These are phyloP conservation scores for Coemansia sp. DNA, from an alignment of 192 early-diverging fungal genomes.

Conservation along the genomic window DNA sequence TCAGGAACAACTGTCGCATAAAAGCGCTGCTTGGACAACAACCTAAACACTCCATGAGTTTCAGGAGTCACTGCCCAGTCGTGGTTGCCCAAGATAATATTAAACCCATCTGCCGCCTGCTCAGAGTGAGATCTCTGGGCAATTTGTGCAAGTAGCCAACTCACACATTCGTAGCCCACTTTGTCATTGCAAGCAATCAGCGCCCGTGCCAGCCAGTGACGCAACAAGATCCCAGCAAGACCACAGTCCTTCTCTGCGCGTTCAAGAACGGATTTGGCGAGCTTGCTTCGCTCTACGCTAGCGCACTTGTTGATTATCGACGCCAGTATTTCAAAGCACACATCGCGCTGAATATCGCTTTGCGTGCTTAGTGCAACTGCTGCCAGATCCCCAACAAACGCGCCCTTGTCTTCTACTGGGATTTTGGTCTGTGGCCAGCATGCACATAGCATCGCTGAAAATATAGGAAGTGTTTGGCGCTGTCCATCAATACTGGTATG, in stretches of 20 bases:
- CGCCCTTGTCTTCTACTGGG: constrained; percentile 50
- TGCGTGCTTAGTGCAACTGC: constrained; percentile 38
- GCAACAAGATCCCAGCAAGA: constrained; percentile 14
- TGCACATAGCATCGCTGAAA: constrained; percentile 39
- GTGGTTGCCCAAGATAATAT: constrained; percentile 72
- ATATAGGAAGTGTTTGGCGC: constrained; percentile 26
- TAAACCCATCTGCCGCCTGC: constrained; percentile 65
- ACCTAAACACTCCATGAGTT: constrained; percentile 50
- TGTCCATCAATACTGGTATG: background rate
- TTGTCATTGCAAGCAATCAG: constrained; percentile 45
- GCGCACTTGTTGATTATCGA: constrained; percentile 68
- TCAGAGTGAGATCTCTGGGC: constrained; percentile 7
- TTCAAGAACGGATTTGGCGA: constrained; percentile 20
- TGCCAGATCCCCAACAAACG: constrained; percentile 49
- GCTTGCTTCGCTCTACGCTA: constrained; percentile 34
- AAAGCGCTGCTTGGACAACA: constrained; percentile 83
- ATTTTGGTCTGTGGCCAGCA: constrained; percentile 49
- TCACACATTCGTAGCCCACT: constrained; percentile 32
- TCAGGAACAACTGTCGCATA: constrained; percentile 74
- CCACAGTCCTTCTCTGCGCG: background rate
- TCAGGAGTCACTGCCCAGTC: constrained; percentile 66
- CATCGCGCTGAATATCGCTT: constrained; percentile 47
- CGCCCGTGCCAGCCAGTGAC: constrained; percentile 45
- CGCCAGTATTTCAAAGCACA: constrained; percentile 58
- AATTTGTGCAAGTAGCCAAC: constrained; percentile 36